Conservation (phyloP, 306 rosid genomes). For the Casuarina cunninghamiana region DNA sequence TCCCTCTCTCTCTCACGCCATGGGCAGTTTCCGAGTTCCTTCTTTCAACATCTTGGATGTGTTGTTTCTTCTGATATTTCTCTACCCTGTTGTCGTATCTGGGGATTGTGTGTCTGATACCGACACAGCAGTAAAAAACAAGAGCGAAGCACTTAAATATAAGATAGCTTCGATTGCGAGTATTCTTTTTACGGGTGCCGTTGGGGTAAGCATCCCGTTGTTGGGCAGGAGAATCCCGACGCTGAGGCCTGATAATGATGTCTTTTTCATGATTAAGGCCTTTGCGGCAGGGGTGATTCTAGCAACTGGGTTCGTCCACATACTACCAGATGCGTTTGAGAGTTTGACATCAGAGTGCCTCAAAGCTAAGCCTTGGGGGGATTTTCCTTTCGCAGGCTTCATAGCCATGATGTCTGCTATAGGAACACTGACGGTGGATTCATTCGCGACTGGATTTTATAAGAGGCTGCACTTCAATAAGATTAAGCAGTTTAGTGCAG, state of each 20-base stretch:
- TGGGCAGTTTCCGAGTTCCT: constrained; percentile 8
- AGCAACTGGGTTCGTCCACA: constrained; percentile 68
- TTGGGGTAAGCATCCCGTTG: constrained; percentile 65
- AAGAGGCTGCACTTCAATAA: constrained; percentile 46
- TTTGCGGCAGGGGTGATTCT: constrained; percentile 78
- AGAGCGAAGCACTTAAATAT: constrained; percentile 37
- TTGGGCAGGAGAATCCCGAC: constrained; percentile 53
- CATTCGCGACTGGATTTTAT: constrained; percentile 59
- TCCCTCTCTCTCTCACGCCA: constrained; percentile 8
- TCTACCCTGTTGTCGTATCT: constrained; percentile 34
- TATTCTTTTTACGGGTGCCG: constrained; percentile 58
- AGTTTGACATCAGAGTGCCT: constrained; percentile 60
- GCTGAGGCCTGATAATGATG: constrained; percentile 47
- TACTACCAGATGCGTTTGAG: constrained; percentile 64
- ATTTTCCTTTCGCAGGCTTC: constrained; percentile 58
- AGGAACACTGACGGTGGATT: constrained; percentile 64
- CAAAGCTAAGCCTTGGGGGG: constrained; percentile 50
- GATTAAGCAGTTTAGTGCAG: constrained; percentile 41
- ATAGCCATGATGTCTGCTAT: constrained; percentile 67
- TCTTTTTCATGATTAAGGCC: constrained; percentile 66
- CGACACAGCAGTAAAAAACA: constrained; percentile 6
- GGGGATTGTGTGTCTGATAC: constrained; percentile 37
- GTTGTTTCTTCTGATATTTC: constrained; percentile 9
- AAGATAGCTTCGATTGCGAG: constrained; percentile 65
- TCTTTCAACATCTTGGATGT: constrained; percentile 30